phyloP scores from a whole-genome alignment of 345 rosid genomes.

The Syzygium aromaticum region DNA sequence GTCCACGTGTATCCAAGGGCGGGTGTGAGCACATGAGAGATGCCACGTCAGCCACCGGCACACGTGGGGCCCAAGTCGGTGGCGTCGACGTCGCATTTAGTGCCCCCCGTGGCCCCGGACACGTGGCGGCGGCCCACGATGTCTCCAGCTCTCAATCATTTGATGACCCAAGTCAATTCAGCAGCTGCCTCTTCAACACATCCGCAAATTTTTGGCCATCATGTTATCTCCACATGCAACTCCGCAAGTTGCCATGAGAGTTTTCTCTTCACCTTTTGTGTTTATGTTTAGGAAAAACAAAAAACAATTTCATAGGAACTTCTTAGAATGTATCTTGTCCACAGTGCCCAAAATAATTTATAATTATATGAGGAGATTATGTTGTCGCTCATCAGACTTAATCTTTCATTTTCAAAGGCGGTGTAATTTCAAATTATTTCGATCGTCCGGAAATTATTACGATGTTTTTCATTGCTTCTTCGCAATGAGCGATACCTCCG shows the following conservation, averaged over 20 bases:
- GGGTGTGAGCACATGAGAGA: neutral
- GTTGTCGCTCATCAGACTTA: neutral
- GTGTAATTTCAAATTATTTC: neutral
- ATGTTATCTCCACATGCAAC: neutral
- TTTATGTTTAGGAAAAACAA: neutral
- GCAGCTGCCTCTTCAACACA: neutral
- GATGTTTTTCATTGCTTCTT: no score
- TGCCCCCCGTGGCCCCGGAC: slow-evolving; percentile 6
- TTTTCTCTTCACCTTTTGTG: neutral
- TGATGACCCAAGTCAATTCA: neutral
- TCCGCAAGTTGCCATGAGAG: neutral
- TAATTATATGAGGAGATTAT: neutral
- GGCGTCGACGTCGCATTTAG: slow-evolving; percentile 19
- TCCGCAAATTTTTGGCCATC: neutral
- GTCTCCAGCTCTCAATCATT: neutral
- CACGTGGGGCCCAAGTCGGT: neutral
- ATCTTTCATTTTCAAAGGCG: neutral
- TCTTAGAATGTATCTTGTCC: neutral
- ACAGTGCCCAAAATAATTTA: neutral
- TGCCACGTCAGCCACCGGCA: neutral
- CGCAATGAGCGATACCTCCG: neutral
- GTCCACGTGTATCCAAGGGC: slow-evolving; percentile 9
- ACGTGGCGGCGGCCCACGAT: slow-evolving; percentile 6
- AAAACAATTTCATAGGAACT: neutral
- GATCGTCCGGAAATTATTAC: no score